Conservation (phyloP, 164 flowering plant genomes). For the Pachysandra terminalis region DNA sequence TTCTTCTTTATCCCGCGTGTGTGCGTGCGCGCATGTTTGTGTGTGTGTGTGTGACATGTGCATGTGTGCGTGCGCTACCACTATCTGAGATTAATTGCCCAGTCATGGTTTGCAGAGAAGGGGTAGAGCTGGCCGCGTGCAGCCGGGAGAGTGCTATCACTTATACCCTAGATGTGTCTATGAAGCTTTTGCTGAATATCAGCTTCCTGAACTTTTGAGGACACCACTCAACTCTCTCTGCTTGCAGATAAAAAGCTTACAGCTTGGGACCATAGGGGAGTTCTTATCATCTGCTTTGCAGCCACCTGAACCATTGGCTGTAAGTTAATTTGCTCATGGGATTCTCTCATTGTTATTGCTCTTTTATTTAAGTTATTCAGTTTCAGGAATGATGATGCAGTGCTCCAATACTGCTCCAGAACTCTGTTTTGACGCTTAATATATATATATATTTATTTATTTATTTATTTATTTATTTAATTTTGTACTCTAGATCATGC, state of each 20-base stretch:
- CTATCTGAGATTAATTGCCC: no score
- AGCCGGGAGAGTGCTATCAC: slow-evolving; percentile 98
- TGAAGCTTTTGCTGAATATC: slow-evolving; percentile 97
- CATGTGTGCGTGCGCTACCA: background rate
- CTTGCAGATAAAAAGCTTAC: slow-evolving; percentile 96
- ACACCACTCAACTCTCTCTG: slow-evolving; percentile 99
- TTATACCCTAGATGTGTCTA: slow-evolving; percentile 91
- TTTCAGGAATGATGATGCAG: no score
- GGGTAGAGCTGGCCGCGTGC: slow-evolving; percentile 99
- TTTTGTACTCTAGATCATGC: no score
- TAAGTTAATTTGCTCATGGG: slow-evolving; percentile 32
- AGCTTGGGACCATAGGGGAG: slow-evolving; percentile 81
- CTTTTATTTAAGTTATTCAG: no score
- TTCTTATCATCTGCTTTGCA: slow-evolving; percentile 94
- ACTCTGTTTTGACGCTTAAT: no score
- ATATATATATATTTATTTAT: no score
- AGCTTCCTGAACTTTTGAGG: slow-evolving; percentile 96
- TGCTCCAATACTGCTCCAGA: no score
- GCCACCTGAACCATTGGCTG: slow-evolving; percentile 92
- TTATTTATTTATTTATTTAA: no score
- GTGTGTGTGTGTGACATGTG: background rate
- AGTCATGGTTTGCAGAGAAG: slow-evolving; percentile 56
- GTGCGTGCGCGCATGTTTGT: background rate
- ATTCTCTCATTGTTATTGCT: no score
- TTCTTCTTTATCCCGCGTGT: background rate